Evolutionary conservation across 768 basidiomycete genomes (phyloP).

Genomic region (Austroboletus festivus): DNA sequence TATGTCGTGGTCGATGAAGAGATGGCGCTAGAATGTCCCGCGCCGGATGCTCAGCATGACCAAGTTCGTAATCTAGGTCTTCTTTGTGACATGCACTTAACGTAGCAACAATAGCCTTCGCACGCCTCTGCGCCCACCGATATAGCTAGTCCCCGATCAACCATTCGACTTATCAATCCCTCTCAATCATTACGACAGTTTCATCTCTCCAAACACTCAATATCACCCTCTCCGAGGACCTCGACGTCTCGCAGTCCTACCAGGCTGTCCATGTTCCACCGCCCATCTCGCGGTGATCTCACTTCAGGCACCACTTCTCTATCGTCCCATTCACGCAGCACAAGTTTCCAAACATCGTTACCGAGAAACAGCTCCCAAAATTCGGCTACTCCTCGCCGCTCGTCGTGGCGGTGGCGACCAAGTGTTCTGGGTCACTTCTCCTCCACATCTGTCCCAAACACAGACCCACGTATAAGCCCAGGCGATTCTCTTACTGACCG

Average conservation of each 20-base stretch:
- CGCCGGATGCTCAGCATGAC: conserved; percentile 11
- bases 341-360: conserved; percentile 47
- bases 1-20: conserved; percentile 41
- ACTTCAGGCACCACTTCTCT: conserved; percentile 26
- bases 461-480: conserved; percentile 40
- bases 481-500: conserved; percentile 41
- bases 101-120: conserved; percentile 20
- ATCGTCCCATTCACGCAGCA: conserved; percentile 44
- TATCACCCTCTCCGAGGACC: conserved; percentile 39
- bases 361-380: conserved; percentile 13
- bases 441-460: conserved; percentile 43
- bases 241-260: conserved; percentile 36
- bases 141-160: conserved; percentile 30
- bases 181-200: conserved; percentile 40
- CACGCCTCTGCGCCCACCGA: conserved; percentile 20
- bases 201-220: conserved; percentile 40
- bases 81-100: conserved; percentile 22
- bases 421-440: conserved; percentile 64
- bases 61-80: conserved; percentile 28
- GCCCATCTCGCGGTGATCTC: conserved; percentile 26
- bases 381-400: conserved; percentile 9
- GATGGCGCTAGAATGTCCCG: conserved; percentile 25
- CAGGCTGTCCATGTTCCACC: conserved; percentile 44
- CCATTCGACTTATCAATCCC: conserved; percentile 35
- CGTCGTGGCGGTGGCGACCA: conserved; percentile 55